These are phyloP conservation scores for Diaporthe eres DNA, from an alignment of 2,329 filamentous ascomycete genomes.

Conservation along the genomic window DNA sequence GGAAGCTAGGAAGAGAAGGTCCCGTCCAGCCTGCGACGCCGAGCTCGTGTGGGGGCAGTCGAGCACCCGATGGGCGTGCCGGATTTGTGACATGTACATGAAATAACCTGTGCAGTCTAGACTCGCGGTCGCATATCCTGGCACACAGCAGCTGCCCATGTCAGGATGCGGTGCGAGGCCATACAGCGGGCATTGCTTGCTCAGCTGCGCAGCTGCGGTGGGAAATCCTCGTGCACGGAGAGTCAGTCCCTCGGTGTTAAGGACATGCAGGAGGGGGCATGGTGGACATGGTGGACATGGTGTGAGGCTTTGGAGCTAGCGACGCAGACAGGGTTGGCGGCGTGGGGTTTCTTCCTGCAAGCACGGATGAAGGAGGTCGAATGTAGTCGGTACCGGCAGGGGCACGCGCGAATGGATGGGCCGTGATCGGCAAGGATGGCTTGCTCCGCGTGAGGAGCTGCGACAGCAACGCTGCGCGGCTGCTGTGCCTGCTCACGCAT, in stretches of 20 bases:
- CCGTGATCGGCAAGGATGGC: conserved; percentile 40
- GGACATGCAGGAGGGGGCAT: conserved; percentile 10
- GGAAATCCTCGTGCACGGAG: conserved; percentile 7
- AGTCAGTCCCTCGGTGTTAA: conserved; percentile 24
- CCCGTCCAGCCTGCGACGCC: conserved; percentile 17
- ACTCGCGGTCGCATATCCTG: conserved; percentile 19
- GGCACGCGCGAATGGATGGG: conserved; percentile 7
- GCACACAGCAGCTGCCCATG: conserved; percentile 22
- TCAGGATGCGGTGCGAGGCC: conserved; percentile 17
- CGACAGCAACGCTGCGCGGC: conserved; percentile 13
- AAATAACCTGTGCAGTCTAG: conserved; percentile 16
- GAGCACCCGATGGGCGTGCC: conserved; percentile 23
- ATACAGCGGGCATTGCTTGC: conserved; percentile 13
- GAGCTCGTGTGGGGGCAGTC: conserved; percentile 12
- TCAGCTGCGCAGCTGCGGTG: conserved; percentile 10
- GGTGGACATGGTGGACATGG: conserved; percentile 24
- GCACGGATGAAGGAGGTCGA: conserved; percentile 30
- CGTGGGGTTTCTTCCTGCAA: conserved; percentile 39
- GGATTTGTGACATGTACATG: conserved; percentile 10
- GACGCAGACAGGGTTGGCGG: conserved; percentile 27
- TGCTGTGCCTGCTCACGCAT: conserved; percentile 24
- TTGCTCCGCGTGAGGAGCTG: conserved; percentile 26
- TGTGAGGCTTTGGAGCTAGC: conserved; percentile 32
- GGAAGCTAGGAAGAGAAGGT: conserved; percentile 18
- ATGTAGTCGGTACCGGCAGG: conserved; percentile 32